These are phyloP conservation scores for Cladosporium sp. DNA, from an alignment of 2,329 filamentous ascomycete species.

Conservation along the genomic window DNA sequence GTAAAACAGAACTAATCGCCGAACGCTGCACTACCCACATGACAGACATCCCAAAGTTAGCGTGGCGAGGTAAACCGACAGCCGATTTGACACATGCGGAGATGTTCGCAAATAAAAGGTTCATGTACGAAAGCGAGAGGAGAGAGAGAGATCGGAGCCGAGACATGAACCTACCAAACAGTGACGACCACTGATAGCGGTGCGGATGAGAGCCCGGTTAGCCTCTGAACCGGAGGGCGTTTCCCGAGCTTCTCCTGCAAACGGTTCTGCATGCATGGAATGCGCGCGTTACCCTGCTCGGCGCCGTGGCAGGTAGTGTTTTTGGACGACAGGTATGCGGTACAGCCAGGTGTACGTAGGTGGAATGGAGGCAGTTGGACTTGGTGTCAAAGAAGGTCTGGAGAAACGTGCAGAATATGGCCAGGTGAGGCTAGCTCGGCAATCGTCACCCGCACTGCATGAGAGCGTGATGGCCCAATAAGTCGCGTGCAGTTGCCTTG, in stretches of 20 bases:
- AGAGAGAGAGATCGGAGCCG: constrained; percentile 2
- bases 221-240: not conserved
- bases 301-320: constrained; percentile 8
- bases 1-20: not conserved
- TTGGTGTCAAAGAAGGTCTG: too few species aligned
- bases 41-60: not conserved
- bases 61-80: constrained; percentile 13
- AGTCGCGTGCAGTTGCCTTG: constrained; percentile 4
- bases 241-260: constrained; percentile 12
- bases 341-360: constrained; percentile 1
- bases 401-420: too few species aligned
- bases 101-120: constrained; percentile 9
- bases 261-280: constrained; percentile 9
- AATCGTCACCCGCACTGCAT: too few species aligned
- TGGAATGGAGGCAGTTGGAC: not conserved
- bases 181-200: constrained; percentile 1
- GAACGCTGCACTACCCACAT: constrained; percentile 1
- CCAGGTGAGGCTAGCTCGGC: too few species aligned
- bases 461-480: not conserved
- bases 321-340: constrained; percentile 10
- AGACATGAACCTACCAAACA: not conserved
- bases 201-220: constrained; percentile 5
- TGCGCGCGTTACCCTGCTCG: constrained; percentile 7
- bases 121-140: constrained; percentile 1
- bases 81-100: constrained; percentile 11